A percentile compares a stretch with the other conserved stretches of the same genome.
Conservation (phyloP, 2,329 filamentous ascomycete species). For the Colletotrichum viniferum region DNA sequence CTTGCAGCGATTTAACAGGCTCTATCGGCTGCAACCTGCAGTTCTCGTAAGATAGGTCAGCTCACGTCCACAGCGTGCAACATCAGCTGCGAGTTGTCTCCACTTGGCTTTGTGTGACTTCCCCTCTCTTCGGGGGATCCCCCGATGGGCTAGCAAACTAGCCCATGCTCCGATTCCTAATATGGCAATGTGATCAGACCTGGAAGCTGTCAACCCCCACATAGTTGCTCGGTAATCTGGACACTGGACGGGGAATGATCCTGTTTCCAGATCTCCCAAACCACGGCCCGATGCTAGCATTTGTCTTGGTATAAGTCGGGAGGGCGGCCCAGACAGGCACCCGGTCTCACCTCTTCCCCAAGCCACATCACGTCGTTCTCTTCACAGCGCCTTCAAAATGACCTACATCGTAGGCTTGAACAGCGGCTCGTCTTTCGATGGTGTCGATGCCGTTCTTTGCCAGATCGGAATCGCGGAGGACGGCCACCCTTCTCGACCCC, state of each 20-base stretch:
- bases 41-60: not conserved
- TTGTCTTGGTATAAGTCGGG: not conserved
- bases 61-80: not conserved
- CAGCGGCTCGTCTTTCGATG: constrained; percentile 34
- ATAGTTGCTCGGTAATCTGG: not conserved
- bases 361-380: not conserved
- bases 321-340: not conserved
- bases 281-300: not conserved
- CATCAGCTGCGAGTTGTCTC: not conserved
- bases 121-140: not conserved
- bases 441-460: constrained; percentile 33
- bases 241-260: not conserved
- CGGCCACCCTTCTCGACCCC: constrained; percentile 30
- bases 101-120: not conserved
- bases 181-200: not conserved
- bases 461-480: constrained; percentile 29
- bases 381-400: not conserved
- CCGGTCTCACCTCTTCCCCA: not conserved
- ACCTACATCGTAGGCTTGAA: constrained; percentile 33
- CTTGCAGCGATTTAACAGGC: not conserved
- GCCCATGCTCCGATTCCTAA: not conserved
- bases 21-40: not conserved
- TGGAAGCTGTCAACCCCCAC: not conserved
- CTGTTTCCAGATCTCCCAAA: not conserved
- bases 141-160: not conserved